phyloP scores from a whole-genome alignment of 2,329 filamentous ascomycete genomes.

The Paracorniculantispora psalliotae region DNA sequence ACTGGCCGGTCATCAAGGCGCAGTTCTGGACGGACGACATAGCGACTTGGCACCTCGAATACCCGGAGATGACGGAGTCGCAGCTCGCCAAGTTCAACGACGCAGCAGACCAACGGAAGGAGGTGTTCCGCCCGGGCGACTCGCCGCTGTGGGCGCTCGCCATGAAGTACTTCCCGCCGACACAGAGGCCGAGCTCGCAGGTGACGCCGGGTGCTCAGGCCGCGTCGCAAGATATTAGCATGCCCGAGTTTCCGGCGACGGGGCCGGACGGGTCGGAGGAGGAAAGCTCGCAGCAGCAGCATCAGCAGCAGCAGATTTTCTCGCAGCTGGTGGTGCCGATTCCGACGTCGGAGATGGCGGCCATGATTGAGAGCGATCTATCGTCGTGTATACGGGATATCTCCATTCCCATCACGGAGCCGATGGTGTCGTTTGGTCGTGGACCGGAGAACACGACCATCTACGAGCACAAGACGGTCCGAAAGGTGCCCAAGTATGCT shows the following conservation, averaged over 20 bases:
- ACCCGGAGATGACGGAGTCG: constrained; percentile 59
- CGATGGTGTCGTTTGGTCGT: constrained; percentile 74
- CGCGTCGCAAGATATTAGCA: constrained; percentile 12
- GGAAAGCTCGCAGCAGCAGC: too few species aligned
- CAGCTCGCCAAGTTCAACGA: constrained; percentile 51
- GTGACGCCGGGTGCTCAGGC: constrained; percentile 8
- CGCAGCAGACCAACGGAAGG: constrained; percentile 45
- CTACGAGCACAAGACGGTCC: constrained; percentile 59
- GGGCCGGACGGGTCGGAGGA: constrained; percentile 12
- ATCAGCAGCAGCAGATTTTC: constrained; percentile 25
- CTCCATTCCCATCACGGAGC: constrained; percentile 60
- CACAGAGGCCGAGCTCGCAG: constrained; percentile 19
- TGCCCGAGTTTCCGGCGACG: constrained; percentile 7
- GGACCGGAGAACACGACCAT: constrained; percentile 61
- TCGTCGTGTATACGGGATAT: constrained; percentile 62
- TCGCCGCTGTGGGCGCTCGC: constrained; percentile 51
- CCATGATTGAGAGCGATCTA: constrained; percentile 59
- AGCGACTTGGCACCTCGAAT: constrained; percentile 55
- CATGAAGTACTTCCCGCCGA: constrained; percentile 54
- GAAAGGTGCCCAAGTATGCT: constrained; percentile 73
- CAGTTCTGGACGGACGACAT: constrained; percentile 55
- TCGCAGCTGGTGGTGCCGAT: constrained; percentile 4
- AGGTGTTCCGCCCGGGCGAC: constrained; percentile 49
- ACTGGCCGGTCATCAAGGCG: constrained; percentile 50
- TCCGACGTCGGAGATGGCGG: constrained; percentile 35